Evolutionary conservation across 2,329 filamentous ascomycete species (phyloP), one percentile per base, ranked within the genome.

Genomic region (Colletotrichum godetiae): DNA sequence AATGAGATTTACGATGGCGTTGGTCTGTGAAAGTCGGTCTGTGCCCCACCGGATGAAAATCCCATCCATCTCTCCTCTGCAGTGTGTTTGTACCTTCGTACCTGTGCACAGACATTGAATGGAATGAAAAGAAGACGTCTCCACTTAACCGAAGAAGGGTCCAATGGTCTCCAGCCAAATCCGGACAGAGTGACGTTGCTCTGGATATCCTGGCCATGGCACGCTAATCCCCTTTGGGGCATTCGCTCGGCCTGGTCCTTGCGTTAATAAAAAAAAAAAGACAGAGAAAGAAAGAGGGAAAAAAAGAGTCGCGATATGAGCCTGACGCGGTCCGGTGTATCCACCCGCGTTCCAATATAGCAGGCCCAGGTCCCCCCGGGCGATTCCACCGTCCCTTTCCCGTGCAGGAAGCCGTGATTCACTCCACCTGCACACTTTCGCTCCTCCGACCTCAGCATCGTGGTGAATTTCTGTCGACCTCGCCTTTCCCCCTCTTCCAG

Each of bases 331-430:
- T 69, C 68, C 62, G 68, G 33, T 69, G 35, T 67, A 62, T 29
- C n/a, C 37, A 63, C 62, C 68, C 68, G 56, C 71, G 71, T 73
- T 72, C 71, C 71, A 73, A 67, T 67, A 67, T 74, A 73, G 68
- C 62, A 67, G 62, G 72, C 35, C 57, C 58, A 68, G 72, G 68
- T 60, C 62, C 68, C 62, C 55, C 68, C 56, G 15, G 61, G 72
- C 55, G 57, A 68, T 46, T 37, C 42, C 65, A 67, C 65, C 52
- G 71, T 73, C 61, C 71, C 71, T 73, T 73, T 73, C 46, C 56
- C 37, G 60, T 71, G 71, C 71, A 73, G 67, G 46, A 73, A 70
- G 67, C 71, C 71, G 55, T 57, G 35, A 52, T 73, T 71, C 67
- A 73, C 71, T 71, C 71, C 71, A 71, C 56, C 59, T 73, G 67